phyloP scores from a whole-genome alignment of 208 protist species.

The Plasmodiophora brassicae region DNA sequence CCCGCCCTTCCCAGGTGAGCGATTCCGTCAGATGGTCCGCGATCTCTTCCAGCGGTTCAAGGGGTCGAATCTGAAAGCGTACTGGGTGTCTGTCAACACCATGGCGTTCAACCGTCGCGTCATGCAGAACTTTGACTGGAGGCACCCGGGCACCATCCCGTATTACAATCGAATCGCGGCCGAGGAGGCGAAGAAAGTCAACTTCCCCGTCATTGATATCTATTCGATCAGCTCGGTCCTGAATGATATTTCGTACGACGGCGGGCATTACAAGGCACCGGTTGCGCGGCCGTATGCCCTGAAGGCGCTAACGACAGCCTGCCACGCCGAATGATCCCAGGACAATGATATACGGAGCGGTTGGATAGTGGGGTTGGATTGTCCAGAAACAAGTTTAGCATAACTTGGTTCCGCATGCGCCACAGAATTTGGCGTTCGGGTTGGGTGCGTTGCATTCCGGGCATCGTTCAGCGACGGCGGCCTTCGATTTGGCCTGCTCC shows the following conservation, averaged over 20 bases:
- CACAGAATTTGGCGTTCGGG: not conserved
- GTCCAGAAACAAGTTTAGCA: too few species aligned
- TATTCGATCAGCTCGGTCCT: slow-evolving; percentile 6
- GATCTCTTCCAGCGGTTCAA: not conserved
- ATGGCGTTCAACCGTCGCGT: not conserved
- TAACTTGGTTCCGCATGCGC: not conserved
- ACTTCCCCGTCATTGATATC: not conserved
- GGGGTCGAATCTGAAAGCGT: not conserved
- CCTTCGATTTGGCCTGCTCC: not conserved
- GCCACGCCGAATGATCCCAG: too few species aligned
- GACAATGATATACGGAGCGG: too few species aligned
- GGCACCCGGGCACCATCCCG: not conserved
- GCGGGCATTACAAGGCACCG: not conserved
- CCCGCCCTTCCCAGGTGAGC: not conserved
- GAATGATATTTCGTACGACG: not conserved
- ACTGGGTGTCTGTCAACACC: not conserved
- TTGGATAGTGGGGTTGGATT: too few species aligned
- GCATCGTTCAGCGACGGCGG: not conserved
- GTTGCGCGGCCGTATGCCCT: too few species aligned
- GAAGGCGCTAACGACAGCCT: too few species aligned
- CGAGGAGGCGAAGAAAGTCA: not conserved
- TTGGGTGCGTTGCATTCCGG: not conserved
- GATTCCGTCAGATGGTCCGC: not conserved
- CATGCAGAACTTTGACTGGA: not conserved
- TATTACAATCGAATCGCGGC: not conserved